Percentiles rank a stretch among this genome's conserved stretches.
Evolutionary conservation across 768 basidiomycete species (phyloP).

Genomic region (Amanita molliuscula): DNA sequence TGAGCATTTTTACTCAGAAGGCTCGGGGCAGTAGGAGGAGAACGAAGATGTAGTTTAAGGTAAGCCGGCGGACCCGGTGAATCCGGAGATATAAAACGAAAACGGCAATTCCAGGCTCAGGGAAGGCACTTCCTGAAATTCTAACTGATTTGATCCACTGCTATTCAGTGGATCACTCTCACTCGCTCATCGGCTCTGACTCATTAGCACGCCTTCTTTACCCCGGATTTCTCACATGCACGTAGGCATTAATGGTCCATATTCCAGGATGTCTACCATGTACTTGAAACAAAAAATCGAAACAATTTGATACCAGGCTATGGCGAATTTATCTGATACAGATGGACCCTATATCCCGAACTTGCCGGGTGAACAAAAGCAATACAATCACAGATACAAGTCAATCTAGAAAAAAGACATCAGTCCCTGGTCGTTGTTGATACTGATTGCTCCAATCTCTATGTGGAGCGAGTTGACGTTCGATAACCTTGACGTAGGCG

Average conservation of each 20-base stretch:
- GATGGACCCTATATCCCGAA: background rate
- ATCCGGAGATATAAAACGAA: conserved; percentile 6
- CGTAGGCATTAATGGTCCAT: background rate
- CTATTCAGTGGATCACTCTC: conserved; percentile 3
- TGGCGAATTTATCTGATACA: background rate
- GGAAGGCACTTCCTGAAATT: conserved; percentile 1
- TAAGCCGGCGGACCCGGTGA: conserved; percentile 5
- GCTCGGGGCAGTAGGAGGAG: background rate
- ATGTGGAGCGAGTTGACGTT: conserved; percentile 37
- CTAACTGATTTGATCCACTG: conserved; percentile 7
- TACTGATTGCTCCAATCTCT: conserved; percentile 36
- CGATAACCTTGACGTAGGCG: conserved; percentile 27
- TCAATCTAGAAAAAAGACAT: conserved; percentile 36
- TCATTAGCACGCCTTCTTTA: background rate
- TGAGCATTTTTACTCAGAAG: background rate
- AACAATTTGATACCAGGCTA: background rate
- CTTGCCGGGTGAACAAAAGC: conserved; percentile 5
- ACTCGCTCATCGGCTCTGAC: background rate
- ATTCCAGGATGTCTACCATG: background rate
- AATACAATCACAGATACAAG: background rate
- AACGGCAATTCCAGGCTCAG: conserved; percentile 6
- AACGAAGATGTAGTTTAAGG: conserved; percentile 3
- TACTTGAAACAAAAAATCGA: background rate
- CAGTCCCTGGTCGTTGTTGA: conserved; percentile 31
- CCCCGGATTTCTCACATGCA: background rate